phyloP scores from a whole-genome alignment of 805 yeast genomes.

The Hemisphaericaspora nanyangensis region DNA sequence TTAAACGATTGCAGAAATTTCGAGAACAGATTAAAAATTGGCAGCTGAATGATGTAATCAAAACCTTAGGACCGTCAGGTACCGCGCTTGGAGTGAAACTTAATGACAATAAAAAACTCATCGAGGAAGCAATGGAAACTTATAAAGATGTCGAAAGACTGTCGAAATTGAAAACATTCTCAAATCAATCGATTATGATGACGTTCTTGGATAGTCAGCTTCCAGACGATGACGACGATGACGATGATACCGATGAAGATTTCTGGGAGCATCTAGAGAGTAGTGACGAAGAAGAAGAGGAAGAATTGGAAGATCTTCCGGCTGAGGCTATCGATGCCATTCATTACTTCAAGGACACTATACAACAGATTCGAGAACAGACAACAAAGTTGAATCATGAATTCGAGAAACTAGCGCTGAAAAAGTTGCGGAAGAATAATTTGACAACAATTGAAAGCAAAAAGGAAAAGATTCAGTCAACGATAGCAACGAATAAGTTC shows the following conservation, averaged over 20 bases:
- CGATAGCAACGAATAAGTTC: conserved; percentile 28
- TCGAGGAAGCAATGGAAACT: conserved; percentile 45
- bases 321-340: conserved; percentile 33
- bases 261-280: neutral
- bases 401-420: conserved; percentile 36
- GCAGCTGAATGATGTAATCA: conserved; percentile 36
- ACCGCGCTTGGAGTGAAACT: conserved; percentile 16
- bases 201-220: conserved; percentile 26
- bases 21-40: conserved; percentile 44
- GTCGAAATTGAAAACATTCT: conserved; percentile 41
- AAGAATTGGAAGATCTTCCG: conserved; percentile 24
- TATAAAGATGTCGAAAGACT: conserved; percentile 42
- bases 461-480: conserved; percentile 36
- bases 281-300: conserved; percentile 20
- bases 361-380: conserved; percentile 31
- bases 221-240: conserved; percentile 8
- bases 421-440: conserved; percentile 37
- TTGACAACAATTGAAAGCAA: conserved; percentile 33
- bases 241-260: conserved; percentile 8
- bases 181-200: conserved; percentile 44
- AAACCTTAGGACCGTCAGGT: conserved; percentile 16
- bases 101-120: conserved; percentile 35
- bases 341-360: conserved; percentile 26
- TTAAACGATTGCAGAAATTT: conserved; percentile 42
- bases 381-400: conserved; percentile 36